Evolutionary conservation across 2,329 filamentous ascomycete species (phyloP).

Genomic region (Aspergillus fructus): DNA sequence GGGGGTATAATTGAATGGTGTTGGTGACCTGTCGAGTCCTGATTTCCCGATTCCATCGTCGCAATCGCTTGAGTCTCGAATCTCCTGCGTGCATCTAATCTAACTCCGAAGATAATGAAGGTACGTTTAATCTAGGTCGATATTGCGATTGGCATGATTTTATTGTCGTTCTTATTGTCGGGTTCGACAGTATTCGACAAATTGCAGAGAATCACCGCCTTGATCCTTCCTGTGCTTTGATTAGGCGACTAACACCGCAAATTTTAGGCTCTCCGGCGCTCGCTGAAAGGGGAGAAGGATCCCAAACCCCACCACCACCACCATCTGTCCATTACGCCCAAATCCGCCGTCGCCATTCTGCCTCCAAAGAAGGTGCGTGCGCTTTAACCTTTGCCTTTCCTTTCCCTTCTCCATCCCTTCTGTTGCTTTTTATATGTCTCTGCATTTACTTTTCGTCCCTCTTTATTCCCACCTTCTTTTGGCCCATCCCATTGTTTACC

Average conservation of each 20-base stretch:
- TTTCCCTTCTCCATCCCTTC: slow-evolving; percentile 3
- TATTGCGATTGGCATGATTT: neutral
- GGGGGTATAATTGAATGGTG: slow-evolving; percentile 11
- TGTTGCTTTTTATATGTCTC: neutral
- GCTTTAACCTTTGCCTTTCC: slow-evolving; percentile 25
- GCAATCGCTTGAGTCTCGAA: neutral
- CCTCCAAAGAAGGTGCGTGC: slow-evolving; percentile 81
- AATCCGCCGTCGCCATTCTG: slow-evolving; percentile 83
- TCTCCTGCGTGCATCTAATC: neutral
- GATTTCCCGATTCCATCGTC: neutral
- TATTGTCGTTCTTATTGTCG: slow-evolving; percentile 15
- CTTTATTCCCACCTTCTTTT: slow-evolving; percentile 6
- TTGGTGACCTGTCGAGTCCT: slow-evolving; percentile 9
- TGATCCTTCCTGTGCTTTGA: slow-evolving; percentile 2
- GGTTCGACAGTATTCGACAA: slow-evolving; percentile 6
- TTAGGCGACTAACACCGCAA: slow-evolving; percentile 6
- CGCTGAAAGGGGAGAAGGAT: slow-evolving; percentile 85
- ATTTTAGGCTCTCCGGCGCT: slow-evolving; percentile 73
- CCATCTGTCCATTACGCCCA: slow-evolving; percentile 75
- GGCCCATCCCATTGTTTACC: slow-evolving; percentile 5
- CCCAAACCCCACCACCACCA: slow-evolving; percentile 48
- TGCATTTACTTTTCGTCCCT: slow-evolving; percentile 5
- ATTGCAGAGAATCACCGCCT: slow-evolving; percentile 3
- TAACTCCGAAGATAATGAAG: slow-evolving; percentile 22
- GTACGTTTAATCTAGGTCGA: slow-evolving; percentile 9